Evolutionary conservation across 345 rosid species (phyloP).

Genomic region (Lumnitzera racemosa): DNA sequence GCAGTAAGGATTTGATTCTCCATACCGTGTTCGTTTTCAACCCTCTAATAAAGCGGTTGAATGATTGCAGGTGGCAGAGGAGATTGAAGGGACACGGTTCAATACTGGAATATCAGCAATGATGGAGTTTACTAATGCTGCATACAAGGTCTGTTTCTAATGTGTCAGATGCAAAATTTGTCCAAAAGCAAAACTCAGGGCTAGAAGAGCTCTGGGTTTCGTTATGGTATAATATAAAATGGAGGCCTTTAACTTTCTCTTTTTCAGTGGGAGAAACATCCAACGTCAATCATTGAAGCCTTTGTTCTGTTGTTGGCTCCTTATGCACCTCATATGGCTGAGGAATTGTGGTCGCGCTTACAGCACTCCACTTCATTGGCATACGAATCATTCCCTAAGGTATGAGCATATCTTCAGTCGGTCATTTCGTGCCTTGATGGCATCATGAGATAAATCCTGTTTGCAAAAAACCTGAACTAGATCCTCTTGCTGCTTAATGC

Average conservation of each 20-base stretch:
- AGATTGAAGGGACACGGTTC: conserved; percentile 82
- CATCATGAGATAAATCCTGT: too few relatives aligned
- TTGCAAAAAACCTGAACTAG: too few relatives aligned
- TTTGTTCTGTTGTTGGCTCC: conserved; percentile 80
- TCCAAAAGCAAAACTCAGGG: too few relatives aligned
- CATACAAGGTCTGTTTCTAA: conserved; percentile 54
- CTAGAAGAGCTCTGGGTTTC: neutral
- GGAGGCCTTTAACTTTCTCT: conserved; percentile 8
- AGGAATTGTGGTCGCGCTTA: conserved; percentile 88
- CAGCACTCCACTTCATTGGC: conserved; percentile 64
- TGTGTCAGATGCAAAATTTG: neutral
- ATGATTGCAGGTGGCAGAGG: conserved; percentile 64
- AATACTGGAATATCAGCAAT: conserved; percentile 94
- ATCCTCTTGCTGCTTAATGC: too few relatives aligned
- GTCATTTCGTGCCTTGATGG: too few relatives aligned
- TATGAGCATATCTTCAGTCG: conserved; percentile 1
- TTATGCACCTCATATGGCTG: conserved; percentile 92
- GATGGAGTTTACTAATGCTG: conserved; percentile 95
- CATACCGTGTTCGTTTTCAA: too few relatives aligned
- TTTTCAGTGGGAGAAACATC: conserved; percentile 75
- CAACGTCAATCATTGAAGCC: conserved; percentile 53
- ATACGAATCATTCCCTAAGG: conserved; percentile 65
- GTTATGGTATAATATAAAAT: neutral
- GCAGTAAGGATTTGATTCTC: neutral
- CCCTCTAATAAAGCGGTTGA: neutral